Percentiles rank a stretch among this genome's conserved stretches.
These are phyloP conservation scores for Leptoxyphium fumago DNA, from an alignment of 2,329 filamentous ascomycete species.

Conservation along the genomic window DNA sequence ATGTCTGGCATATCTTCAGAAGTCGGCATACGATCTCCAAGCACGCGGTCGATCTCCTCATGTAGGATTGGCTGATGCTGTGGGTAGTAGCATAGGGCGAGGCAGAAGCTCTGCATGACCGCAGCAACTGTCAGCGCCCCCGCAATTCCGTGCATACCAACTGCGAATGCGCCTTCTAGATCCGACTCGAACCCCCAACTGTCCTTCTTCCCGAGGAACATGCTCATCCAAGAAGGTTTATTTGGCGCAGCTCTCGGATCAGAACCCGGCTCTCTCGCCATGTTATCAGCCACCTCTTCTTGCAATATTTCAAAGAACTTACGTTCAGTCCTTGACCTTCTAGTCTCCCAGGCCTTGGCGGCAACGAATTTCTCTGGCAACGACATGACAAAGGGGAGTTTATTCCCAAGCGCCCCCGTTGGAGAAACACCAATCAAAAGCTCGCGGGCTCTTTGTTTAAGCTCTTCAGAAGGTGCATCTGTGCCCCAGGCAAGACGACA, in stretches of 20 bases:
- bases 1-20: conserved; percentile 18
- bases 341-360: conserved; percentile 30
- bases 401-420: conserved; percentile 31
- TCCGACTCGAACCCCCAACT: conserved; percentile 28
- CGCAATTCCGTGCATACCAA: conserved; percentile 34
- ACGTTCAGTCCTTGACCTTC: conserved; percentile 28
- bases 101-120: conserved; percentile 32
- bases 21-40: conserved; percentile 16
- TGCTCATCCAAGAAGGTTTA: conserved; percentile 28
- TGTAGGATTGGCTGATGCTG: conserved; percentile 25
- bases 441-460: conserved; percentile 32
- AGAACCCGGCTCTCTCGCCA: conserved; percentile 7
- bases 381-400: conserved; percentile 30
- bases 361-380: conserved; percentile 29
- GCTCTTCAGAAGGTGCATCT: conserved; percentile 28
- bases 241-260: conserved; percentile 15
- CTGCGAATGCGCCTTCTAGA: conserved; percentile 30
- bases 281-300: conserved; percentile 23
- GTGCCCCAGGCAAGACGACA: conserved; percentile 32
- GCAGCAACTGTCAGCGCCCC: conserved; percentile 32
- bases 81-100: conserved; percentile 32
- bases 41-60: conserved; percentile 19
- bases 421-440: conserved; percentile 32
- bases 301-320: conserved; percentile 32
- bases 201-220: conserved; percentile 25